Base-by-base conservation (phyloP, 257 asterid genomes). In the Scutellaria barbata region DNA sequence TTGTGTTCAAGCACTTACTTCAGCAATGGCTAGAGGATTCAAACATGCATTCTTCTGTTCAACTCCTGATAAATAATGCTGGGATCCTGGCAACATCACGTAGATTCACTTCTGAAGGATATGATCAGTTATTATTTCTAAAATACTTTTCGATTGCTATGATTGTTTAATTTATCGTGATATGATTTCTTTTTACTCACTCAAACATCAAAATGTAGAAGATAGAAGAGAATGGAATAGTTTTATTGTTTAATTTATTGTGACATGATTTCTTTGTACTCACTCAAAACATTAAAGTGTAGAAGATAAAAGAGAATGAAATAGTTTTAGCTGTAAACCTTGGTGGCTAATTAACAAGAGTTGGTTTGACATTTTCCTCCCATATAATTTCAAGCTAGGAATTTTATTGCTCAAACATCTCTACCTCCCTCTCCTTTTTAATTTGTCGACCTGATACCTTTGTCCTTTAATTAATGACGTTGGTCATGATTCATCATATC, bases 61-160 rank as follows among this genome's bases (percentile, higher is more conserved):
- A 93, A 71, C 81, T 93, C 71, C 81, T 93, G 74, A 85, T 93
- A 82, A 93, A 93, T 84, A 89, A 93, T 81, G 97, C 96, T 68
- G 98, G 97, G 71, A 86, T 90, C 79, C 79, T 93, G 48, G 95
- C 97, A 56, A 90, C 95, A 47, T 85, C 96, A 14, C 11, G 69
- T 73, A 85, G 97, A 84, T 35, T 82, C 81, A 87, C 90, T 48
- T 69, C 82, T 52, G 89, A 91, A 80, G 92, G 87, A 70, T 89
- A 77, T 64, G 97, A 93, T 76, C 72, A 81, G 96, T 93, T 83
- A 90, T 30, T 76, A 61, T 75, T 73, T 72, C 57, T 64, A 46
- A 54, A 7, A 39, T 12, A 39, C 55, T 64, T 68, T 40, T 47
- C 53, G 47, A 33, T 40, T 33, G 57, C 58, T 43, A 25, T 58